These are phyloP conservation scores for Xylaria grammica DNA, from an alignment of 495 filamentous ascomycete species.

Conservation along the genomic window DNA sequence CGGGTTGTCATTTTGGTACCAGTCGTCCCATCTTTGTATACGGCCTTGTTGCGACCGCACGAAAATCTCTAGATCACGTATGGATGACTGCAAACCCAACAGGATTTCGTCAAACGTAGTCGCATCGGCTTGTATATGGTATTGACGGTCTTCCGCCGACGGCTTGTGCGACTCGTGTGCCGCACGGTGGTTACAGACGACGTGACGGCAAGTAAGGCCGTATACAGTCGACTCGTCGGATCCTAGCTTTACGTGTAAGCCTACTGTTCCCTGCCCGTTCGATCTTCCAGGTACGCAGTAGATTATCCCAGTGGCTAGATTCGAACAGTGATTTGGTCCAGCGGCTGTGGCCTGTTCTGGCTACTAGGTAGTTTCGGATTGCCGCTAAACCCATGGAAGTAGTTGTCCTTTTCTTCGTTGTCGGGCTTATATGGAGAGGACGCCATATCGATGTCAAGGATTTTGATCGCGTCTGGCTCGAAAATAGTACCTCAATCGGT, in stretches of 20 bases:
- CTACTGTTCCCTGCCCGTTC: conserved; percentile 2
- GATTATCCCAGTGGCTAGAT: conserved; percentile 2
- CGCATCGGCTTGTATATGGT: not conserved
- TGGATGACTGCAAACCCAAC: not conserved
- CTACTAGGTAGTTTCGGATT: conserved; percentile 12
- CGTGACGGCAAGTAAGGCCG: conserved; percentile 18
- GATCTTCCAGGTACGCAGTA: conserved; percentile 3
- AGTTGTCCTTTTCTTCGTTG: not conserved
- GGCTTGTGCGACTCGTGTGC: conserved; percentile 6
- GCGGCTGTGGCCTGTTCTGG: conserved; percentile 18
- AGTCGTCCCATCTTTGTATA: not conserved
- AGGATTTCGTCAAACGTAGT: not conserved
- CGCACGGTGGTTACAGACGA: not conserved
- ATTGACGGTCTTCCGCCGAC: not conserved
- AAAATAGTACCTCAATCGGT: too few species aligned
- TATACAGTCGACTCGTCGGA: conserved; percentile 11
- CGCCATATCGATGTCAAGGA: not conserved
- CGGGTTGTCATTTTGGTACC: not conserved
- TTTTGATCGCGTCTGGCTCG: too few species aligned
- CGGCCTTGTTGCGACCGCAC: not conserved
- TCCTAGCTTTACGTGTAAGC: conserved; percentile 14
- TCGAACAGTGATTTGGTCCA: conserved; percentile 1
- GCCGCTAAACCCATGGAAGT: conserved; percentile 15
- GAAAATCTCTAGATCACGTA: not conserved
- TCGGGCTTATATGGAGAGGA: not conserved